These are phyloP conservation scores for Yamadazyma membranifaciens DNA, from an alignment of 1,139 yeast genomes.

Conservation along the genomic window DNA sequence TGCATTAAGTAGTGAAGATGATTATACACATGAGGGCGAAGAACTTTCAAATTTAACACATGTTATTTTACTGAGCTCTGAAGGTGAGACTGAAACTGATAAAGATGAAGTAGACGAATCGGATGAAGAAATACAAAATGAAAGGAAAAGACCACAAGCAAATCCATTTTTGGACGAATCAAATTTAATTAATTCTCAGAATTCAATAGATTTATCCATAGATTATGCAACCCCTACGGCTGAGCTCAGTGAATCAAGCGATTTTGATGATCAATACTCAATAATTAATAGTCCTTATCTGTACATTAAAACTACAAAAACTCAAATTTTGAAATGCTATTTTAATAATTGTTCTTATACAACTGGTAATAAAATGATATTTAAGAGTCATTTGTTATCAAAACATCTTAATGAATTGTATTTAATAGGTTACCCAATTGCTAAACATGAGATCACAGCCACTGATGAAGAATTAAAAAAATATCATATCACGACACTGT, in stretches of 20 bases:
- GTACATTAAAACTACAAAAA: conserved; percentile 9
- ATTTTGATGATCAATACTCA: conserved; percentile 28
- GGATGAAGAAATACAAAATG: not conserved
- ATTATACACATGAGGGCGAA: not conserved
- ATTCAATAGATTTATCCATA: conserved; percentile 1
- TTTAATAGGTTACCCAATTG: conserved; percentile 35
- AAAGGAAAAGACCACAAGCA: not conserved
- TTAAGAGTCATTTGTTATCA: conserved; percentile 30
- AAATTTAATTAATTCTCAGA: not conserved
- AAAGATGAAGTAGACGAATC: conserved; percentile 1
- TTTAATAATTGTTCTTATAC: conserved; percentile 29
- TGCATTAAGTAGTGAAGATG: not conserved
- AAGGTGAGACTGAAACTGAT: not conserved
- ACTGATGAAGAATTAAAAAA: not conserved
- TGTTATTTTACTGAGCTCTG: not conserved
- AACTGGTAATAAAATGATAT: conserved; percentile 31
- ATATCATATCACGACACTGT: conserved; percentile 7
- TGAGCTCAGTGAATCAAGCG: conserved; percentile 5
- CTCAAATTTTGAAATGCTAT: conserved; percentile 26
- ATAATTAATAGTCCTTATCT: conserved; percentile 20
- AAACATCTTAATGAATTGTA: conserved; percentile 24
- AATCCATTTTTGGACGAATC: conserved; percentile 3
- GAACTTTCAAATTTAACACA: not conserved
- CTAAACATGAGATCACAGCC: conserved; percentile 10
- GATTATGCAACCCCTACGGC: not conserved